A percentile compares a stretch with the other conserved stretches of the same genome.
Evolutionary conservation across 495 filamentous ascomycete species (phyloP).

Genomic region (Friedmanniomyces simplex): DNA sequence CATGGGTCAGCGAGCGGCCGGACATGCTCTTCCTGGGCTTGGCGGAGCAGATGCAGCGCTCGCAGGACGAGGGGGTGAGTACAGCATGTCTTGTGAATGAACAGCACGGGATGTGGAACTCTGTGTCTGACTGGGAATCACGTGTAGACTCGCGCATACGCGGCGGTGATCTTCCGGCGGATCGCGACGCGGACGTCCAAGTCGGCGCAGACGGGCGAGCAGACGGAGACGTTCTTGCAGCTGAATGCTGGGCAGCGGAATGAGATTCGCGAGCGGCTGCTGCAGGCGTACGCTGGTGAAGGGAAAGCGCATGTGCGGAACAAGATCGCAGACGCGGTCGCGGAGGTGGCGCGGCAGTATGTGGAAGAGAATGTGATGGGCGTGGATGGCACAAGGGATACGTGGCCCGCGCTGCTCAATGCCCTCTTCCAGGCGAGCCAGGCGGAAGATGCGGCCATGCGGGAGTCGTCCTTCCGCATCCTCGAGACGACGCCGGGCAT

Average conservation of each 20-base stretch:
- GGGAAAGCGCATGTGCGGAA: constrained; percentile 62
- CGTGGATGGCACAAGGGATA: constrained; percentile 36
- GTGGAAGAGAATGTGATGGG: constrained; percentile 49
- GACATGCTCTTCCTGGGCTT: constrained; percentile 86
- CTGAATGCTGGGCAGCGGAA: constrained; percentile 57
- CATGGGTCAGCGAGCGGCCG: constrained; percentile 68
- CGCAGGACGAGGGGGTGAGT: constrained; percentile 59
- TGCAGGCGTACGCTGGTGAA: constrained; percentile 66
- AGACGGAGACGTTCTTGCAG: constrained; percentile 72
- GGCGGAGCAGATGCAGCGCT: constrained; percentile 75
- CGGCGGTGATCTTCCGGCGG: constrained; percentile 87
- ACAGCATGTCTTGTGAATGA: background rate
- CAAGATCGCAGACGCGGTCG: constrained; percentile 93
- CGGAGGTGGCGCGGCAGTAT: constrained; percentile 89
- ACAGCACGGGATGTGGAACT: background rate
- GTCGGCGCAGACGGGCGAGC: constrained; percentile 54
- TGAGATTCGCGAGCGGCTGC: constrained; percentile 69
- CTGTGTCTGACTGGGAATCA: background rate
- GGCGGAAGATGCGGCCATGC: constrained; percentile 63
- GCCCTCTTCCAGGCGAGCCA: constrained; percentile 82
- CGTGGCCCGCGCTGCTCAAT: constrained; percentile 81
- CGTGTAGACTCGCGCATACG: constrained; percentile 68
- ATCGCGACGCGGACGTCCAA: constrained; percentile 83
- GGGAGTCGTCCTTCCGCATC: constrained; percentile 85
- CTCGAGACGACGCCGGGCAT: constrained; percentile 92